Evolutionary conservation across 768 basidiomycete species (phyloP).

Genomic region (Agrocybe praecox): DNA sequence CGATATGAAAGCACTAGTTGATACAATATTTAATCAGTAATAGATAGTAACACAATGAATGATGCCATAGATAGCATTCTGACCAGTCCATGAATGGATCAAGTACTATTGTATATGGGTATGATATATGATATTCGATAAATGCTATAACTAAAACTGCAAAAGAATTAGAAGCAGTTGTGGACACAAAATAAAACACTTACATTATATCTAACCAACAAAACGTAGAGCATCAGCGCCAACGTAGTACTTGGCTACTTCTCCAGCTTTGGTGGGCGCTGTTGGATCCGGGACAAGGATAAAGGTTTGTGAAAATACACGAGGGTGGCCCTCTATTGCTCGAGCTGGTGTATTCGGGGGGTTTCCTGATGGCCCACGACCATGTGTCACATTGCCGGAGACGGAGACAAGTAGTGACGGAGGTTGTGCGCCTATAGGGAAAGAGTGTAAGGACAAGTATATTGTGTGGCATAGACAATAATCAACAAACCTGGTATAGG

Average conservation of each 20-base stretch:
- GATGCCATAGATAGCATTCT: not conserved
- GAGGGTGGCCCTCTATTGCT: constrained; percentile 73
- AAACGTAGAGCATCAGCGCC: constrained; percentile 81
- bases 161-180: not conserved
- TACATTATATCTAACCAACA: constrained; percentile 55
- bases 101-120: not conserved
- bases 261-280: constrained; percentile 65
- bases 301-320: constrained; percentile 88
- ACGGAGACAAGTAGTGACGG: constrained; percentile 81
- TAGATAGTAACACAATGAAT: not conserved
- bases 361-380: constrained; percentile 60
- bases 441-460: constrained; percentile 6
- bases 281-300: constrained; percentile 78
- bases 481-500: constrained; percentile 72
- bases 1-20: not conserved
- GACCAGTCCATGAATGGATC: not conserved
- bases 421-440: constrained; percentile 65
- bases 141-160: constrained; percentile 5
- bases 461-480: not conserved
- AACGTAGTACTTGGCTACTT: constrained; percentile 82
- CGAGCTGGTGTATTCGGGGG: constrained; percentile 51
- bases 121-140: constrained; percentile 3
- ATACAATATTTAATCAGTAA: not conserved
- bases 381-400: constrained; percentile 78
- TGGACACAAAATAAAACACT: not conserved